phyloP scores from a whole-genome alignment of 2,329 filamentous ascomycete species.

The Paecilomyces dactylethromorphus region DNA sequence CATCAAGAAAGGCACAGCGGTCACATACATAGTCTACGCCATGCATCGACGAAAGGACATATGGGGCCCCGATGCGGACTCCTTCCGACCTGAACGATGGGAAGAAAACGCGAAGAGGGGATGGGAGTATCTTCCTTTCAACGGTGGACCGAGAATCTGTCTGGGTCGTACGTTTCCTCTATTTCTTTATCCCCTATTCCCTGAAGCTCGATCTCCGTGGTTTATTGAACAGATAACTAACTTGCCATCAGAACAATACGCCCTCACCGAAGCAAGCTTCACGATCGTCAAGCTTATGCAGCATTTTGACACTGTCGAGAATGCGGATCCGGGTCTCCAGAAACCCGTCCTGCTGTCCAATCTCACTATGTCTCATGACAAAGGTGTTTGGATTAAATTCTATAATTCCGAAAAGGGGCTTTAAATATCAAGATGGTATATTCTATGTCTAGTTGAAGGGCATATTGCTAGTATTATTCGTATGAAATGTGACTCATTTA shows the following conservation, averaged over 20 bases:
- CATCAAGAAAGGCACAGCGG: constrained; percentile 57
- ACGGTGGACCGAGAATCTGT: constrained; percentile 33
- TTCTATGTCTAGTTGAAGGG: background rate
- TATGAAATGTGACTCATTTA: background rate
- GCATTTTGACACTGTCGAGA: constrained; percentile 29
- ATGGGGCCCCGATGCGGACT: constrained; percentile 38
- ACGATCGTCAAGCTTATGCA: constrained; percentile 32
- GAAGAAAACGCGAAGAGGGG: constrained; percentile 27
- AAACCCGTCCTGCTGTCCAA: background rate
- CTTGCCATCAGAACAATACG: constrained; percentile 30
- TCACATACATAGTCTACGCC: constrained; percentile 61
- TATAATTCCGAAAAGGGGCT: background rate
- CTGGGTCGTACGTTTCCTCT: constrained; percentile 26
- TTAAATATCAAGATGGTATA: background rate
- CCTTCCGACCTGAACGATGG: constrained; percentile 47
- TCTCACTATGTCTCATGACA: background rate
- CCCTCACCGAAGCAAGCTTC: constrained; percentile 36
- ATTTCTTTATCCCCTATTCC: background rate
- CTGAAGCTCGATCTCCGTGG: background rate
- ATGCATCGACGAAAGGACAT: constrained; percentile 63
- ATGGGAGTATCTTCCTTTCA: constrained; percentile 35
- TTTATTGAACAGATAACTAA: background rate
- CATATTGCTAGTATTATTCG: background rate
- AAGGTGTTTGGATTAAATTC: background rate
- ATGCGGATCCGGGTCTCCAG: constrained; percentile 2